A percentile compares a stretch with the other conserved stretches of the same genome.
phyloP scores from a whole-genome alignment of 441 rosid species.

The Jatropha multifida region DNA sequence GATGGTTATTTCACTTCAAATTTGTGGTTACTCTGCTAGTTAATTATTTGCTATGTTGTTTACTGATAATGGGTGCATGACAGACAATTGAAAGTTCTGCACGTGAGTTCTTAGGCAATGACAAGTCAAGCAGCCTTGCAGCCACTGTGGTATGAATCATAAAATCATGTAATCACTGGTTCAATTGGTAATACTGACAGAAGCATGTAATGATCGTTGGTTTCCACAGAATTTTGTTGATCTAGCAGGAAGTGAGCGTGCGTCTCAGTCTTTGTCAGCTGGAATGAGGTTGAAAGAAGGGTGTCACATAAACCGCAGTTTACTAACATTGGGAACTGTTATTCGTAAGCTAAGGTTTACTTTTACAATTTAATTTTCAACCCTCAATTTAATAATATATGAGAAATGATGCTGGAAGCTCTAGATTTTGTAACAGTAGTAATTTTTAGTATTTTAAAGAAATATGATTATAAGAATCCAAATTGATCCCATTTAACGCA shows the following conservation, averaged over 20 bases:
- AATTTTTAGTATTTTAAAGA: background rate
- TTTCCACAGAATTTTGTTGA: constrained; percentile 76
- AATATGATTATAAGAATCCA: background rate
- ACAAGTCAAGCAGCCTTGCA: constrained; percentile 69
- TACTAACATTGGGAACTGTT: constrained; percentile 91
- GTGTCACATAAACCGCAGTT: constrained; percentile 94
- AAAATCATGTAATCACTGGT: constrained; percentile 5
- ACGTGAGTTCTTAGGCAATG: constrained; percentile 58
- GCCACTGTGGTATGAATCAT: constrained; percentile 68
- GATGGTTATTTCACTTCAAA: constrained; percentile 20
- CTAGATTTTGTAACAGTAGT: background rate
- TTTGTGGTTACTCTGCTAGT: constrained; percentile 15
- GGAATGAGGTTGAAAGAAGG: constrained; percentile 95
- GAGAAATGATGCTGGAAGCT: background rate
- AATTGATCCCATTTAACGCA: background rate
- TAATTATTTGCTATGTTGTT: constrained; percentile 10
- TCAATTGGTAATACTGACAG: constrained; percentile 8
- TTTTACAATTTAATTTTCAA: background rate
- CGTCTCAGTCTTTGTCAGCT: constrained; percentile 87
- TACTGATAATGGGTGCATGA: constrained; percentile 23
- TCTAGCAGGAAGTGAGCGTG: constrained; percentile 97
- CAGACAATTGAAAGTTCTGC: constrained; percentile 92
- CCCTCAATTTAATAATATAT: background rate
- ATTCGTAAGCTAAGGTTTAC: constrained; percentile 89
- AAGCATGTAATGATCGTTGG: constrained; percentile 19